Percentiles rank a stretch among this genome's conserved stretches.
phyloP scores from a whole-genome alignment of 371 early-diverging fungal species.

The Mortierella sp. region DNA sequence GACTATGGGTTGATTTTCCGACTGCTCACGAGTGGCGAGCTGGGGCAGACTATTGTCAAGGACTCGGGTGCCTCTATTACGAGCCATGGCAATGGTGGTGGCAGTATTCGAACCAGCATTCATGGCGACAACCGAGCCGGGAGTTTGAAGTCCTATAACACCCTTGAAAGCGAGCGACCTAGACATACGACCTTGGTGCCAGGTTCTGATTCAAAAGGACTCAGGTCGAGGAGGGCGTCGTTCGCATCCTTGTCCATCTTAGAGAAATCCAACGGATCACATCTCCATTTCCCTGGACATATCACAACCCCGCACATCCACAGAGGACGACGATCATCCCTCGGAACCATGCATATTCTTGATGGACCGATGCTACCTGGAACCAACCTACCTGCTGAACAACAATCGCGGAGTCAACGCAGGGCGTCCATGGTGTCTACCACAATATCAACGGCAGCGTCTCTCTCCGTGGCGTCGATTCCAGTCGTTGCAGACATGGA shows the following conservation, averaged over 20 bases:
- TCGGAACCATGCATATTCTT: slow-evolving; percentile 8
- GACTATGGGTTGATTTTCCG: slow-evolving; percentile 42
- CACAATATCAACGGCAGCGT: background rate
- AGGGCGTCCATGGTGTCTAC: slow-evolving; percentile 35
- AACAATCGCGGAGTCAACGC: slow-evolving; percentile 34
- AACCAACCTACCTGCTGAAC: slow-evolving; percentile 21
- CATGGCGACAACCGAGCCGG: background rate
- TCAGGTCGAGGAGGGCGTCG: slow-evolving; percentile 9
- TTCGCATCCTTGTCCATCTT: slow-evolving; percentile 12
- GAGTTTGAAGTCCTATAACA: background rate
- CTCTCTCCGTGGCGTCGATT: background rate
- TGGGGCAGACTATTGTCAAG: slow-evolving; percentile 23
- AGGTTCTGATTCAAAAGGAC: background rate
- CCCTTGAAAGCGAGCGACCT: background rate
- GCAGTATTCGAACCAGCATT: background rate
- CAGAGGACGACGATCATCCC: background rate
- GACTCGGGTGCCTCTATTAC: background rate
- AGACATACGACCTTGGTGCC: background rate
- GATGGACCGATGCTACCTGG: slow-evolving; percentile 15
- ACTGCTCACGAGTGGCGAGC: slow-evolving; percentile 32
- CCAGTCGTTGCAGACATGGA: slow-evolving; percentile 11
- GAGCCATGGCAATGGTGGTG: background rate
- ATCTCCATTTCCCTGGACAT: background rate
- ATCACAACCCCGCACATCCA: background rate
- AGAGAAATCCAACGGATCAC: background rate